phyloP scores from a whole-genome alignment of 768 basidiomycete genomes.

The Pulveroboletus sp. region DNA sequence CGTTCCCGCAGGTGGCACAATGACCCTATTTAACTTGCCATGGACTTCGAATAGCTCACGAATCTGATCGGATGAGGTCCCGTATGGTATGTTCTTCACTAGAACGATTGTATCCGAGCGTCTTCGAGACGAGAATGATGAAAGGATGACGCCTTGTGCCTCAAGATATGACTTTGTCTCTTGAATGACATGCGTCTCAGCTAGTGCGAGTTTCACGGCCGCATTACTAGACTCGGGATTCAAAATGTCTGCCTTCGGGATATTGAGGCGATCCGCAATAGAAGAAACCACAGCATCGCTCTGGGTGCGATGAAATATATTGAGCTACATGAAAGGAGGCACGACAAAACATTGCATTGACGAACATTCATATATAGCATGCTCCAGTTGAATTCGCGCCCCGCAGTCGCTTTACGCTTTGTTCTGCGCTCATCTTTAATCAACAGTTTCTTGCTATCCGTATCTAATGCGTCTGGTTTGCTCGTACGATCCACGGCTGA shows the following conservation, averaged over 20 bases:
- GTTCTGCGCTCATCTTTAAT: constrained; percentile 56
- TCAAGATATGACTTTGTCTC: constrained; percentile 93
- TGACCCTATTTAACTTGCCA: constrained; percentile 62
- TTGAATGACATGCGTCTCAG: constrained; percentile 93
- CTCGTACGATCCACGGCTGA: constrained; percentile 70
- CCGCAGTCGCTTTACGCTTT: constrained; percentile 62
- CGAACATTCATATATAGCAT: constrained; percentile 97
- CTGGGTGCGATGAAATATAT: constrained; percentile 39
- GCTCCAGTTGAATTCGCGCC: constrained; percentile 87
- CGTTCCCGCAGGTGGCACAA: constrained; percentile 90
- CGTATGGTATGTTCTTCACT: constrained; percentile 96
- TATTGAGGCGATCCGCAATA: constrained; percentile 81
- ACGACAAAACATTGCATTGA: constrained; percentile 25
- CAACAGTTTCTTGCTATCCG: constrained; percentile 40
- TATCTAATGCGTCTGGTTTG: constrained; percentile 39
- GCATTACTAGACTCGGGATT: constrained; percentile 77
- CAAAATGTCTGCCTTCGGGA: constrained; percentile 83
- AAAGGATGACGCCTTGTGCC: constrained; percentile 61
- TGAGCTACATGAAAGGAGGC: constrained; percentile 14
- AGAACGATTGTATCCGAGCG: constrained; percentile 81
- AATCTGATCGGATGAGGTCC: constrained; percentile 72
- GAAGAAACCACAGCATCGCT: constrained; percentile 91
- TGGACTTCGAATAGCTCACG: constrained; percentile 73
- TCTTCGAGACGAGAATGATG: constrained; percentile 47
- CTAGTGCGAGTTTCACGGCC: constrained; percentile 92